Base-by-base conservation (phyloP, 2,329 filamentous ascomycete species). In the Cadophora malorum region DNA sequence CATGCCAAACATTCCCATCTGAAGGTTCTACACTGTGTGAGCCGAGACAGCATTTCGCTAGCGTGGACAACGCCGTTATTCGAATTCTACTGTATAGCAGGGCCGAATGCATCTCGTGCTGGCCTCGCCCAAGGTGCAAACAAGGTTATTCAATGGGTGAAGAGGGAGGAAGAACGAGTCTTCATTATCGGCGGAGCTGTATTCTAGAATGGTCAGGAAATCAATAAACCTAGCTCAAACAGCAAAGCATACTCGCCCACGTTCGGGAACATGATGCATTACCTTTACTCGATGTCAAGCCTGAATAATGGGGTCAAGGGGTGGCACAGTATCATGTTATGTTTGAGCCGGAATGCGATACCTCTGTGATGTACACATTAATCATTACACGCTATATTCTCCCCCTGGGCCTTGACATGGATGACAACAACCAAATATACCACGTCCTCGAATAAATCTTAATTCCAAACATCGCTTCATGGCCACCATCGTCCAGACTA, bases 151-250 rank as follows among this genome's bases (percentile, higher is more conserved):
- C 92, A 96, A 76, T 99, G 95, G 94, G 91, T 95, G 1, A 90
- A 92, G 77, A 86, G 90, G 72, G 96, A 99, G 80, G 95, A 98
- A 79, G 94, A 98, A 80, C 85, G 96, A 67, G 83, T 98, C 6
- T 99, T 99, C 77, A 97, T 99, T 68, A 96, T 99, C 77, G 96
- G 96, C 0, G 96, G 96, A n/a, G 96, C 94, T 53, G 95, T 98
- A 73, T 91, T 91, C 56, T 78, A 73, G 61, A 14, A 61, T n/a
- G 8, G 12, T 14, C 47, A 63, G 2, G 28, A 47, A 47, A 35
- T 45, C 49, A 55, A 41, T 12, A 61, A 16, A 47, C 19, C 19
- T 8, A 49, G 45, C 5, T 49, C 45, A 49, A 21, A 2, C 45
- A 19, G 10, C 12, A 49, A n/a, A 21, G 7, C 1, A 1, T 1